Evolutionary conservation across 176 grass and related monocot species (phyloP).

Genomic region (Eleusine indica): DNA sequence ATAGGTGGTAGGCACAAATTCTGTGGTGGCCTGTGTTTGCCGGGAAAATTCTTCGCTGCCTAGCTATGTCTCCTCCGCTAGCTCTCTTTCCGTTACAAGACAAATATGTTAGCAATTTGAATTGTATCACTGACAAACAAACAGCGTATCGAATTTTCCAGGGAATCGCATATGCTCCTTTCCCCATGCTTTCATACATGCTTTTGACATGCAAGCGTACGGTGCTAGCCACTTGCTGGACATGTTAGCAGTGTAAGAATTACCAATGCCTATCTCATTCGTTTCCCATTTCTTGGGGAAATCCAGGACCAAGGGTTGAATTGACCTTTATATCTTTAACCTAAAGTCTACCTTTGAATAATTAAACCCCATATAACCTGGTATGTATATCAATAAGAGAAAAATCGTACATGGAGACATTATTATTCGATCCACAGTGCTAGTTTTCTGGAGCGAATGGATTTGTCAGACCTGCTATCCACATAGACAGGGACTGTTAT

Average conservation of each 20-base stretch:
- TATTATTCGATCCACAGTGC: background rate
- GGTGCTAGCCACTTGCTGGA: background rate
- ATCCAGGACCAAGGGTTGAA: constrained; percentile 35
- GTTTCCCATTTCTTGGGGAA: constrained; percentile 42
- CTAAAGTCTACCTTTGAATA: constrained; percentile 21
- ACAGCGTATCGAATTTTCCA: background rate
- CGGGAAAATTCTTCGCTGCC: background rate
- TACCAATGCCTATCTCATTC: constrained; percentile 25
- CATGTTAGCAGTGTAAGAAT: constrained; percentile 1
- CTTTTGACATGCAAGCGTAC: constrained; percentile 29
- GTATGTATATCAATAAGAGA: background rate
- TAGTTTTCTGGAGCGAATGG: constrained; percentile 11
- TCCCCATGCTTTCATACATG: constrained; percentile 32
- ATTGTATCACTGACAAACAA: constrained; percentile 22
- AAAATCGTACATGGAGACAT: background rate
- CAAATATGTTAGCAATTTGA: constrained; percentile 35
- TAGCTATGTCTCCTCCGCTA: background rate
- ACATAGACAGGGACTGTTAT: constrained; percentile 32
- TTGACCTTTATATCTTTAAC: constrained; percentile 46
- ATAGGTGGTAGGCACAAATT: background rate
- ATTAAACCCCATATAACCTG: constrained; percentile 5
- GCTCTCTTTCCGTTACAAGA: constrained; percentile 6
- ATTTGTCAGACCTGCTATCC: constrained; percentile 40
- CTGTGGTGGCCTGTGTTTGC: background rate
- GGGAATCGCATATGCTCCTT: constrained; percentile 15